These are phyloP conservation scores for Bipolaris zeicola DNA, from an alignment of 2,329 filamentous ascomycete genomes.

Conservation along the genomic window DNA sequence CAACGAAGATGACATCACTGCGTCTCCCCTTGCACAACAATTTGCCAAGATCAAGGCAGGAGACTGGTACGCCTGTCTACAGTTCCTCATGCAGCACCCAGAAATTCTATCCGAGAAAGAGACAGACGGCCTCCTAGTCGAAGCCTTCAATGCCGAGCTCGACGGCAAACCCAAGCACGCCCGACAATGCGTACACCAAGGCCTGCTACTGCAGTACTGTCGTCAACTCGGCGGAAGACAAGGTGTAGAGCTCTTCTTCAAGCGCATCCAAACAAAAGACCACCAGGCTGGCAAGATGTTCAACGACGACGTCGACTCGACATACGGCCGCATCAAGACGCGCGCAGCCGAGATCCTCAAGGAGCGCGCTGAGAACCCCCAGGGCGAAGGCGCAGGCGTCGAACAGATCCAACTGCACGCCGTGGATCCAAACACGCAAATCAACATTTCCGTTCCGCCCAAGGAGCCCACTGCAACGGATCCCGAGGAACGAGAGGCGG, in stretches of 20 bases:
- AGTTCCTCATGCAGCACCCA: slow-evolving; percentile 80
- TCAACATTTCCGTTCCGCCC: slow-evolving; percentile 83
- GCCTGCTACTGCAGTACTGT: slow-evolving; percentile 91
- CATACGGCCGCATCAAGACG: slow-evolving; percentile 79
- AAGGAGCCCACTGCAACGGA: slow-evolving; percentile 50
- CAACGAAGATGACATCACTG: slow-evolving; percentile 73
- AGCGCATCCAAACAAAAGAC: slow-evolving; percentile 84
- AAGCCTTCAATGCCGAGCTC: slow-evolving; percentile 88
- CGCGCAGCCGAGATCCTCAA: slow-evolving; percentile 75
- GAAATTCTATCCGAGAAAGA: slow-evolving; percentile 81
- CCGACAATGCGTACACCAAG: slow-evolving; percentile 90
- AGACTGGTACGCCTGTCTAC: slow-evolving; percentile 74
- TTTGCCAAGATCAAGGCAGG: slow-evolving; percentile 79
- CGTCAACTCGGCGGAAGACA: slow-evolving; percentile 85
- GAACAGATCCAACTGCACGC: slow-evolving; percentile 98
- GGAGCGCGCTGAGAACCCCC: slow-evolving; percentile 57
- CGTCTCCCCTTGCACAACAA: slow-evolving; percentile 75
- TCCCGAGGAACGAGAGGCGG: slow-evolving; percentile 64
- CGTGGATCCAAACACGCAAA: slow-evolving; percentile 89
- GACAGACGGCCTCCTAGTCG: slow-evolving; percentile 85
- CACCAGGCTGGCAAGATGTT: slow-evolving; percentile 93
- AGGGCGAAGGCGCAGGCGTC: slow-evolving; percentile 65
- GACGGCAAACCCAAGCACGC: slow-evolving; percentile 77
- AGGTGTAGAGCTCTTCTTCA: slow-evolving; percentile 92
- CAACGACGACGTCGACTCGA: slow-evolving; percentile 87